Evolutionary conservation across 495 filamentous ascomycete genomes (phyloP), one percentile per base, ranked within the genome.

Genomic region (Penicillium antarcticum): DNA sequence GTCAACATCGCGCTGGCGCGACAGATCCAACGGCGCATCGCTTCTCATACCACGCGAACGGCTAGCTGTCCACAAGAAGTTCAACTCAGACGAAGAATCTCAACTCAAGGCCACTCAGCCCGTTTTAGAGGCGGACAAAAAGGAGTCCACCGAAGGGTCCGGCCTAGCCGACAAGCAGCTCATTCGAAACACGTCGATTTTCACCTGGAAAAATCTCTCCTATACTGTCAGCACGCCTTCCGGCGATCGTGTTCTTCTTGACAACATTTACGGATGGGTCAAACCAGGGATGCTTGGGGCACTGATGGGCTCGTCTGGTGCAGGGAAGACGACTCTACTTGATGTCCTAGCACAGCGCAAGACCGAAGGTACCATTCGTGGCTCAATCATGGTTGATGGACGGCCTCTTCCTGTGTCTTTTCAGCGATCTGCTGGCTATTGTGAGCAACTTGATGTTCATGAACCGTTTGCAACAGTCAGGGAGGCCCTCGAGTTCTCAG

Each of bases 191-290:
- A 77, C 73, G 0, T 76, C 73, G 5, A 69, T 83, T 2, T 84
- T 85, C 57, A 84, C 80, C 12, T 87, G 81, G 81, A 79, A 78
- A 56, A 69, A 84, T 52, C 65, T 86, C 21, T 68, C 61, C 11
- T 87, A 87, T 55, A 74, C 68, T 1, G 74, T 81, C 24, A 72
- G 72, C 36, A 69, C 69, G 0, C 75, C 53, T 51, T 62, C 60
- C 40, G 75, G 62, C 23, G 78, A 62, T 54, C 66, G 69, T 14
- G 38, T 67, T 8, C 70, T 91, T 5, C 74, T 96, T 14, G 83
- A 96, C 52, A 76, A 92, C 53, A 84, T 95, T 3, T 85, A 88
- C 56, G 91, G 91, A 24, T 96, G 87, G 87, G 88, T 96, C 41
- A 94, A 95, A 66, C 91, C 91, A 17, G 91, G 91, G 45, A 78